Conservation (phyloP, 2,329 filamentous ascomycete species). For the Davidsoniella neocaledoniae region DNA sequence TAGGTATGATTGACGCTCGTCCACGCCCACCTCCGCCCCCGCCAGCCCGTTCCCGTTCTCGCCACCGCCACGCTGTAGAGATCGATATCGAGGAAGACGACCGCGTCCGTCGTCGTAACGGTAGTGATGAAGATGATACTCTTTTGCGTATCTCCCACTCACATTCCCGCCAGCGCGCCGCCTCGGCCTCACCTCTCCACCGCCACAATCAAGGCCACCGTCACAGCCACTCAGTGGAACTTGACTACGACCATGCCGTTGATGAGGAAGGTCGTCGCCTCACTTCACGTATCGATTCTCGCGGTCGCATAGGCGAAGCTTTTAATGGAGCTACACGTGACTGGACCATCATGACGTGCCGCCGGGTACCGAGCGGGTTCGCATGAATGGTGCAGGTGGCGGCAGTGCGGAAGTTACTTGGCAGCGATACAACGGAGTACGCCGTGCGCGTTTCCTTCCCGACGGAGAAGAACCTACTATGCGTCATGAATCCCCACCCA, state of each 20-base stretch:
- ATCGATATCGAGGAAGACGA: slow-evolving; percentile 35
- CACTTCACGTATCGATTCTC: slow-evolving; percentile 35
- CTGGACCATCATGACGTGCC: slow-evolving; percentile 78
- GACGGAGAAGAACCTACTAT: slow-evolving; percentile 33
- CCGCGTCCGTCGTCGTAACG: background rate
- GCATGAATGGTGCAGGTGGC: slow-evolving; percentile 63
- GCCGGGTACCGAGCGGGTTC: slow-evolving; percentile 65
- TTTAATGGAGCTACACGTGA: slow-evolving; percentile 56
- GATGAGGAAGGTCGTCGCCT: slow-evolving; percentile 50
- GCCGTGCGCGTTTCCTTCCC: slow-evolving; percentile 56
- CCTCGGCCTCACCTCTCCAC: slow-evolving; percentile 25
- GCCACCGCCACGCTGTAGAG: slow-evolving; percentile 33
- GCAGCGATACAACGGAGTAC: slow-evolving; percentile 63
- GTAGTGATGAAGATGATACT: slow-evolving; percentile 25
- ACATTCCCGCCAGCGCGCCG: slow-evolving; percentile 15
- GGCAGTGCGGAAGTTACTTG: slow-evolving; percentile 62
- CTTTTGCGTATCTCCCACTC: slow-evolving; percentile 30
- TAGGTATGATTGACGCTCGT: slow-evolving; percentile 21
- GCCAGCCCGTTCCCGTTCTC: slow-evolving; percentile 32
- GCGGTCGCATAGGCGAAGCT: slow-evolving; percentile 55
- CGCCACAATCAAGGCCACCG: slow-evolving; percentile 16
- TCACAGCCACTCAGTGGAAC: slow-evolving; percentile 53
- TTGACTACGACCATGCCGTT: slow-evolving; percentile 18
- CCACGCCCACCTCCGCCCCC: slow-evolving; percentile 28
- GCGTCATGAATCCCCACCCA: background rate